Percentiles rank a stretch among this genome's conserved stretches.
Conservation (phyloP, 805 yeast genomes). For the Torulaspora delbrueckii region DNA sequence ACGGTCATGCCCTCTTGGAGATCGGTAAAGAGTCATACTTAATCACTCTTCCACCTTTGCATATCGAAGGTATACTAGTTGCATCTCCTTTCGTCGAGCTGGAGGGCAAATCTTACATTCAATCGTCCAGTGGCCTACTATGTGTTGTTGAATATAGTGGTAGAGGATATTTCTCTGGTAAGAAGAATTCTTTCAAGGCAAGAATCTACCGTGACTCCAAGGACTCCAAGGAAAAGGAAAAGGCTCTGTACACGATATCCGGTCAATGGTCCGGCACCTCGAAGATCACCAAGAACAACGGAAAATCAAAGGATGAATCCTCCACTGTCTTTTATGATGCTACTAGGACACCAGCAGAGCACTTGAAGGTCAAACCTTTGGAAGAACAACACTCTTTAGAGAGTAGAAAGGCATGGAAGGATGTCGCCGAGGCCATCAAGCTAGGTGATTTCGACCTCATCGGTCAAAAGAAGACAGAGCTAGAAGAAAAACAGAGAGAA, state of each 20-base stretch:
- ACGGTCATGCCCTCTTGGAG: slow-evolving; percentile 79
- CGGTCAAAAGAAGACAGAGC: slow-evolving; percentile 63
- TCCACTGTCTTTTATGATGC: slow-evolving; percentile 64
- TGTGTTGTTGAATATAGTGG: slow-evolving; percentile 79
- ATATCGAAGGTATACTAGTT: slow-evolving; percentile 85
- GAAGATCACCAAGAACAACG: slow-evolving; percentile 51
- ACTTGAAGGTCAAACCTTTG: slow-evolving; percentile 69
- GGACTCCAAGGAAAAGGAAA: slow-evolving; percentile 49
- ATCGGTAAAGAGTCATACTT: slow-evolving; percentile 64
- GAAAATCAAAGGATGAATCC: slow-evolving; percentile 31
- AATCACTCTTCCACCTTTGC: slow-evolving; percentile 89
- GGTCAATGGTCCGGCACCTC: slow-evolving; percentile 94
- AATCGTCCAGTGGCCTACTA: slow-evolving; percentile 70
- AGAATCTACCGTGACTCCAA: slow-evolving; percentile 56
- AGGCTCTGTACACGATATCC: slow-evolving; percentile 68
- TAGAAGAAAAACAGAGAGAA: slow-evolving; percentile 84
- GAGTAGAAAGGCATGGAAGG: slow-evolving; percentile 82
- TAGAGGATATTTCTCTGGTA: slow-evolving; percentile 92
- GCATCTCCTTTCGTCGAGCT: slow-evolving; percentile 94
- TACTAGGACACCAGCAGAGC: slow-evolving; percentile 44
- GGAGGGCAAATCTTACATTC: slow-evolving; percentile 83
- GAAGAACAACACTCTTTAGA: slow-evolving; percentile 78
- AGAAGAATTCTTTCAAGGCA: slow-evolving; percentile 89
- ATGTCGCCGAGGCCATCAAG: slow-evolving; percentile 83
- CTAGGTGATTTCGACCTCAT: slow-evolving; percentile 71